phyloP scores from a whole-genome alignment of 495 filamentous ascomycete genomes.

The Penicillium salamii region DNA sequence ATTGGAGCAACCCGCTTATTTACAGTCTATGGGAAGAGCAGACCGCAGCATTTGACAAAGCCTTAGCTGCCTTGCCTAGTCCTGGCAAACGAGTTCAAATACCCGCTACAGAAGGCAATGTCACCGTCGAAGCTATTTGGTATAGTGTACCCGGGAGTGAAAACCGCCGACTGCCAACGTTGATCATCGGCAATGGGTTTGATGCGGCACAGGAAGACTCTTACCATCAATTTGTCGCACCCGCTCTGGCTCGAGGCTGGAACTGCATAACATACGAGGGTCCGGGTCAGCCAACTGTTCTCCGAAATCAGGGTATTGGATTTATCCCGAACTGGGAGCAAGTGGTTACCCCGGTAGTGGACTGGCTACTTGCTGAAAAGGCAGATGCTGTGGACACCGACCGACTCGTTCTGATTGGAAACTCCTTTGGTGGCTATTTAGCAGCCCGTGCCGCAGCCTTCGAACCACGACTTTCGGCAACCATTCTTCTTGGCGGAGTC shows the following conservation, averaged over 20 bases:
- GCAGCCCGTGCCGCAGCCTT: constrained; percentile 38
- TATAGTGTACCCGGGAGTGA: too few species aligned
- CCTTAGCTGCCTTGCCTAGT: constrained; percentile 31
- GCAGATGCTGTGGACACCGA: constrained; percentile 23
- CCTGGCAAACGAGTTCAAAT: constrained; percentile 32
- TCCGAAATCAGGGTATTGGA: constrained; percentile 40
- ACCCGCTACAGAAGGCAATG: too few species aligned
- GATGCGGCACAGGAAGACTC: constrained; percentile 47
- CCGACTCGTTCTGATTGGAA: constrained; percentile 24
- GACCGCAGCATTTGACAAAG: constrained; percentile 44
- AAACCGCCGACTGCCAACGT: too few species aligned
- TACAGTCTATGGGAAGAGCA: constrained; percentile 47
- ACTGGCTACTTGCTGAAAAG: constrained; percentile 28
- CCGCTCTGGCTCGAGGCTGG: constrained; percentile 40
- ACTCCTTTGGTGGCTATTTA: constrained; percentile 39
- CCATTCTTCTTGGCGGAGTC: constrained; percentile 38
- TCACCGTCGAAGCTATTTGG: too few species aligned
- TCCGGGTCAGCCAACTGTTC: constrained; percentile 45
- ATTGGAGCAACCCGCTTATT: constrained; percentile 15
- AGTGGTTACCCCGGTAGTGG: constrained; percentile 43
- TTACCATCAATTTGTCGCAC: constrained; percentile 30
- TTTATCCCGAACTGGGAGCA: constrained; percentile 50
- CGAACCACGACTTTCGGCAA: constrained; percentile 41
- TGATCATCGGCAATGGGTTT: constrained; percentile 13
- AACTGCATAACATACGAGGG: constrained; percentile 50